Conservation (phyloP, 179 eudicot genomes). For the Kewa caespitosa region DNA sequence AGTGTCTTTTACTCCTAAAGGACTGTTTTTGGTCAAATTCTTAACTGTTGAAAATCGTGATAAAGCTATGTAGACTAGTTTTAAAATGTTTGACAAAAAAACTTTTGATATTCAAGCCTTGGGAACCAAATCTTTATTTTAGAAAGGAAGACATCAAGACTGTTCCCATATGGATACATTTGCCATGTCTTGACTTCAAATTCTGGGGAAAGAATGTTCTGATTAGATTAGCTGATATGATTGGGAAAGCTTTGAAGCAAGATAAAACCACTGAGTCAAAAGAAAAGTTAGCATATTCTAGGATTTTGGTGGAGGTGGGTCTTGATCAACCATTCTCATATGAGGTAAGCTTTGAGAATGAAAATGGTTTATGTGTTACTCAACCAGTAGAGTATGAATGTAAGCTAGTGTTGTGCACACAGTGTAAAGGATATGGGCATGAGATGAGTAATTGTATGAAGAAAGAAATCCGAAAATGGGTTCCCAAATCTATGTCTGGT, state of each 20-base stretch:
- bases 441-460: background rate
- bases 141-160: background rate
- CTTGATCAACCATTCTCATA: background rate
- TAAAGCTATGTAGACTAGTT: background rate
- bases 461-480: too few relatives aligned
- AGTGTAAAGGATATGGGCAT: background rate
- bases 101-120: background rate
- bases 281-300: background rate
- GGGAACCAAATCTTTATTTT: background rate
- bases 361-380: background rate
- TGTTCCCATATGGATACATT: background rate
- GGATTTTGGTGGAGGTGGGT: background rate
- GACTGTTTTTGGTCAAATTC: background rate
- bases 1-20: background rate
- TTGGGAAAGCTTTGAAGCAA: background rate
- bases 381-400: background rate
- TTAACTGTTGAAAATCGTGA: too few relatives aligned
- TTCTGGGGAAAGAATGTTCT: background rate
- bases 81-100: background rate
- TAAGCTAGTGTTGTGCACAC: background rate
- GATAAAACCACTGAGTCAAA: background rate
- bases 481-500: too few relatives aligned
- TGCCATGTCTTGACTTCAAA: background rate
- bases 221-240: background rate
- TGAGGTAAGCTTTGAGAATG: background rate